These are phyloP conservation scores for Aspergillus ochraceus DNA, from an alignment of 2,329 filamentous ascomycete genomes.

Conservation along the genomic window DNA sequence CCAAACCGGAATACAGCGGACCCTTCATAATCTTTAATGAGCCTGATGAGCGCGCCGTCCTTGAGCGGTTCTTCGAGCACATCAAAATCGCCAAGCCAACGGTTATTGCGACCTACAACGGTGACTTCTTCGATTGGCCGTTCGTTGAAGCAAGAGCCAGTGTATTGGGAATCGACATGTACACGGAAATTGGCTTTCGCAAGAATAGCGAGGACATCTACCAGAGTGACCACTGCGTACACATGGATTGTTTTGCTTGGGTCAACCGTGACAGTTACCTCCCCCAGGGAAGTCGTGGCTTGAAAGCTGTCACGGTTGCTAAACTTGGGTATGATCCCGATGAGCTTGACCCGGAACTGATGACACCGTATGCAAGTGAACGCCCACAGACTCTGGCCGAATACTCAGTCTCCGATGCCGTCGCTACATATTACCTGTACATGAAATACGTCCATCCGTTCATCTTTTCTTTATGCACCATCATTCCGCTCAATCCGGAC, in stretches of 20 bases:
- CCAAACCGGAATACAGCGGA: constrained; percentile 91
- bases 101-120: constrained; percentile 99
- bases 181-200: constrained; percentile 94
- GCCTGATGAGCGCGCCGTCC: constrained; percentile 79
- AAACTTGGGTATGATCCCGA: constrained; percentile 98
- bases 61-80: constrained; percentile 93
- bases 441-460: constrained; percentile 99
- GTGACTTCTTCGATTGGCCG: constrained; percentile 99
- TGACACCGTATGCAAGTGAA: constrained; percentile 87
- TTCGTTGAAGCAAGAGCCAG: constrained; percentile 94
- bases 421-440: constrained; percentile 97
- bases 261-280: constrained; percentile 98
- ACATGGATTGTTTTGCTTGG: constrained; percentile 99
- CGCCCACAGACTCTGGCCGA: constrained; percentile 91
- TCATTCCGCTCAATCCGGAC: constrained; percentile 88
- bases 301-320: constrained; percentile 96
- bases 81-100: constrained; percentile 93
- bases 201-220: constrained; percentile 96
- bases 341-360: constrained; percentile 93
- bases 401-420: constrained; percentile 98
- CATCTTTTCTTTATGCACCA: constrained; percentile 97
- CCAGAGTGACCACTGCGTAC: constrained; percentile 91
- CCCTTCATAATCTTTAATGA: constrained; percentile 99
- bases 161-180: constrained; percentile 97
- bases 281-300: constrained; percentile 91